Evolutionary conservation across 31 red algal genomes (phyloP), one percentile per base, ranked within the genome.

Genomic region (Odonthalia washingtoniensis): DNA sequence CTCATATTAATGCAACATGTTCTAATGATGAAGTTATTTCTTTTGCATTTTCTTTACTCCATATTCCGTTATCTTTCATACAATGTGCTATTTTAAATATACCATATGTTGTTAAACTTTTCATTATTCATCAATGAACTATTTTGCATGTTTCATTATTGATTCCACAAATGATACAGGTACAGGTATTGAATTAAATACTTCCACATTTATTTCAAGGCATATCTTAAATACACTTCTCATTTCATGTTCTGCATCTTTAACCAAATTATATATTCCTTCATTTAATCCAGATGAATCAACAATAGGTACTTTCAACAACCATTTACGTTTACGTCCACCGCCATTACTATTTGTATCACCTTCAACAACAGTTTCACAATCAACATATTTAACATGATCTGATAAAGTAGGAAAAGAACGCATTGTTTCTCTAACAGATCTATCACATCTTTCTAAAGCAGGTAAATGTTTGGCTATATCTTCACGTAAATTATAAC

Each of bases 201-300:
- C n/a, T n/a, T n/a, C n/a, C n/a, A n/a, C 87, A 72, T 96, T 96
- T 46, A 98, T 95, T 44, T 90, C 84, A 68, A 90, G 94, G 73
- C 89, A 89, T 0, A 92, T 65, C 70, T 89, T 86, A 74, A 90
- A 93, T n/a, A 98, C 90, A 40, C 86, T 78, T 21, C 81, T 62
- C 87, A 91, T 86, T 53, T 96, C 89, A 39, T 81, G 46, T 65
- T 88, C 88, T 3, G 85, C 81, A 32, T 88, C 87, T 40, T 84
- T 53, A n/a, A 98, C 88, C 16, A 87, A 85, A 64, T 70, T 52
- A 1, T 40, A 77, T 40, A 92, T 30, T 21, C 81, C 77, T 6
- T 41, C 34, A 2, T 86, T 64, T 30, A 95, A 52, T 12, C 97
- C 93, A 35, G 88, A 91, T 43, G 81, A 64, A 17, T 83, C 73